A percentile compares a stretch with the other conserved stretches of the same genome.
phyloP scores from a whole-genome alignment of 2,329 filamentous ascomycete species.

The Thermothelomyces thermophilus region DNA sequence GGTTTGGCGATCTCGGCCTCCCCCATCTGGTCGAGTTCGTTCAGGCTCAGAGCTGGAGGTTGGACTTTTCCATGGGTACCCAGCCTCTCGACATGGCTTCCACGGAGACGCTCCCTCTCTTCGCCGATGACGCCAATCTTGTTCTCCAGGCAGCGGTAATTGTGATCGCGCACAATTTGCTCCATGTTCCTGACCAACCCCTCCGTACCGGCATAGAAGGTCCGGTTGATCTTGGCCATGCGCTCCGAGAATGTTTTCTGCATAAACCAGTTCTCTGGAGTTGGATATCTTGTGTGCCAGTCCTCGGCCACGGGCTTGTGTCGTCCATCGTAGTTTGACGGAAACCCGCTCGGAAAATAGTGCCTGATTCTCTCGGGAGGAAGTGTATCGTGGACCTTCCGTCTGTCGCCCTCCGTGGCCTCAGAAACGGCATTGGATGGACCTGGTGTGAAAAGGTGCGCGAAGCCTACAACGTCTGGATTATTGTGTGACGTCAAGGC shows the following conservation, averaged over 20 bases:
- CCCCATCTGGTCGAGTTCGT: slow-evolving; percentile 34
- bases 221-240: slow-evolving; percentile 25
- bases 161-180: slow-evolving; percentile 29
- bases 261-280: slow-evolving; percentile 21
- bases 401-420: background rate
- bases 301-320: slow-evolving; percentile 16
- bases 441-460: background rate
- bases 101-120: slow-evolving; percentile 26
- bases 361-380: slow-evolving; percentile 23
- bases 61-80: slow-evolving; percentile 23
- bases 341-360: slow-evolving; percentile 31
- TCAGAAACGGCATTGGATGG: slow-evolving; percentile 1
- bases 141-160: slow-evolving; percentile 26
- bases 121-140: slow-evolving; percentile 35
- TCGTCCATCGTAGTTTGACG: slow-evolving; percentile 27
- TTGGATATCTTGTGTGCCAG: slow-evolving; percentile 25
- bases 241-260: slow-evolving; percentile 23
- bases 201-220: slow-evolving; percentile 37
- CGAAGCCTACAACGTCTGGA: background rate
- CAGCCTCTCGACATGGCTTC: slow-evolving; percentile 6
- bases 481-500: background rate
- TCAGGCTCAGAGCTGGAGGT: slow-evolving; percentile 30
- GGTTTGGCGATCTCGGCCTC: slow-evolving; percentile 35
- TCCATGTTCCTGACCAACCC: slow-evolving; percentile 31
- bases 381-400: slow-evolving; percentile 29